Evolutionary conservation across 164 flowering plant genomes (phyloP).

Genomic region (Stephania yunnanensis): DNA sequence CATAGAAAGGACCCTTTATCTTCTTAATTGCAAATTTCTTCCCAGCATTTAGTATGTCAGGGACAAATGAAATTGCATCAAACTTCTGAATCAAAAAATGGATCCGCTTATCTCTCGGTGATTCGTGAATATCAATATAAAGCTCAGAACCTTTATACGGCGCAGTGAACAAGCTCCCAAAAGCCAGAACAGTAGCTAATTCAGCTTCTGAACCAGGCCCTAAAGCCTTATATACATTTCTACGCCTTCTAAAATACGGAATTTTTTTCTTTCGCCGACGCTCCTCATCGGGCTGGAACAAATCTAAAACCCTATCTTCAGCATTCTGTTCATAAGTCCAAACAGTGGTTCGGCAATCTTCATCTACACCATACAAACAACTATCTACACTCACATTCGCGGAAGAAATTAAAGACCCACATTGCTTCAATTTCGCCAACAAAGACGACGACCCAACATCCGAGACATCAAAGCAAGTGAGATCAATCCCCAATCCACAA

Average conservation of each 20-base stretch:
- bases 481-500: constrained; percentile 46
- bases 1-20: constrained; percentile 71
- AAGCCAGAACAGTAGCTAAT: constrained; percentile 57
- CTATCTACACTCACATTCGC: constrained; percentile 25
- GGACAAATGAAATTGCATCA: constrained; percentile 68
- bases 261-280: constrained; percentile 63
- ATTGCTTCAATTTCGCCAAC: constrained; percentile 43
- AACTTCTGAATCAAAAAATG: constrained; percentile 48
- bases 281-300: constrained; percentile 81
- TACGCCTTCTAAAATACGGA: constrained; percentile 56
- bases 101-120: constrained; percentile 51
- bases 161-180: constrained; percentile 85
- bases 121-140: constrained; percentile 64
- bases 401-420: constrained; percentile 72
- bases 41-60: constrained; percentile 64
- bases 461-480: constrained; percentile 33
- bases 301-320: constrained; percentile 52
- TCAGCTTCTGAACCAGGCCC: constrained; percentile 74
- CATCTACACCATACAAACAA: constrained; percentile 68
- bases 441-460: constrained; percentile 20
- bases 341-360: constrained; percentile 80
- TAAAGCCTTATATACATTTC: constrained; percentile 57
- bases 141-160: constrained; percentile 79
- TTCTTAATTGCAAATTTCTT: constrained; percentile 42
- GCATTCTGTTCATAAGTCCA: constrained; percentile 67